Conservation (phyloP, 257 asterid genomes). For the Solanum tarapatanum region DNA sequence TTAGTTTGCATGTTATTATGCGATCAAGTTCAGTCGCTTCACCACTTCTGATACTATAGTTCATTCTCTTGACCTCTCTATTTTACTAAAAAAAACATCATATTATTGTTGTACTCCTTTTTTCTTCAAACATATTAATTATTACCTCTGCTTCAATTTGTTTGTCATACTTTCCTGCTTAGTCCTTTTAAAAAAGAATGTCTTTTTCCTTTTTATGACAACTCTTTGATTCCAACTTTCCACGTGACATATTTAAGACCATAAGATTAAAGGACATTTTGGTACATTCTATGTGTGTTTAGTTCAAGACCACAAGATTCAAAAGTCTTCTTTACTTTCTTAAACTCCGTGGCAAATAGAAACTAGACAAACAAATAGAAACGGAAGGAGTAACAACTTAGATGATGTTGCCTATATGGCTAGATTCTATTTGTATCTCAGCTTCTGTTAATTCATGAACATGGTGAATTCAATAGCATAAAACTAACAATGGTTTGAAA, state of each 20-base stretch:
- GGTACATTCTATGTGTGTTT: not conserved
- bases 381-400: not conserved
- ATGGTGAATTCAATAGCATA: not conserved
- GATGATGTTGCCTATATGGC: not conserved
- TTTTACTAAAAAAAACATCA: not conserved
- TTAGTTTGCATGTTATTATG: not conserved
- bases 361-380: not conserved
- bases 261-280: too few species aligned
- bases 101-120: not conserved
- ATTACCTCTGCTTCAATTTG: not conserved
- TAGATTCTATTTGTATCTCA: not conserved
- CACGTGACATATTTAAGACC: not conserved
- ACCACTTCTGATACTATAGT: not conserved
- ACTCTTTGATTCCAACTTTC: not conserved
- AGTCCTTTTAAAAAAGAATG: not conserved
- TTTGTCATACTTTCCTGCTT: too few species aligned
- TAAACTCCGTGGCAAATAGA: too few species aligned
- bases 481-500: constrained; percentile 15
- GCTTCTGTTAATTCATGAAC: not conserved
- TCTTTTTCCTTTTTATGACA: not conserved
- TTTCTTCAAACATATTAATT: not conserved
- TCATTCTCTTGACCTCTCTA: not conserved
- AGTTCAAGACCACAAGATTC: not conserved
- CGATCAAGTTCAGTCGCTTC: not conserved
- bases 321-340: not conserved